Conservation (phyloP, 495 filamentous ascomycete species). For the Diplogelasinospora grovesii region DNA sequence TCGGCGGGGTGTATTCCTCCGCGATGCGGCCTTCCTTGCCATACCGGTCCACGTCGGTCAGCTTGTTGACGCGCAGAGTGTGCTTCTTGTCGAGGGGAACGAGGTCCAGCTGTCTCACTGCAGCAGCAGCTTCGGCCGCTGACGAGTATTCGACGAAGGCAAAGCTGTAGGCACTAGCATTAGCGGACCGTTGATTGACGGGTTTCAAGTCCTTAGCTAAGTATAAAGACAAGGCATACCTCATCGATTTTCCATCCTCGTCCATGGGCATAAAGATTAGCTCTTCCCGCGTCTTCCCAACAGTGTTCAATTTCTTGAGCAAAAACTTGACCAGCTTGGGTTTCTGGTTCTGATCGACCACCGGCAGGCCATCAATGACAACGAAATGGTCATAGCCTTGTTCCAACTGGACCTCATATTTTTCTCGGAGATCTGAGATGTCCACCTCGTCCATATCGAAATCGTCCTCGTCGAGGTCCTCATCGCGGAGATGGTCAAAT, state of each 20-base stretch:
- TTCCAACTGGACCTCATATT: slow-evolving; percentile 91
- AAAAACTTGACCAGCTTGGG: slow-evolving; percentile 92
- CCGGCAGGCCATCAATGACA: slow-evolving; percentile 86
- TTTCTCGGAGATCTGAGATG: slow-evolving; percentile 84
- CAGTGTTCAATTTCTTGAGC: slow-evolving; percentile 77
- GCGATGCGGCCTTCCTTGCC: slow-evolving; percentile 88
- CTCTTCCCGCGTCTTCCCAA: slow-evolving; percentile 80
- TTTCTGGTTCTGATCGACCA: slow-evolving; percentile 74
- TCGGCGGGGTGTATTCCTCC: slow-evolving; percentile 76
- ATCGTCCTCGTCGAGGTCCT: slow-evolving; percentile 80
- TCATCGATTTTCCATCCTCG: slow-evolving; percentile 72
- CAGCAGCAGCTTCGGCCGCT: slow-evolving; percentile 81
- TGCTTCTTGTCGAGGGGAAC: slow-evolving; percentile 90
- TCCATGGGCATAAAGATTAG: slow-evolving; percentile 87
- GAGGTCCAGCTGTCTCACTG: slow-evolving; percentile 76
- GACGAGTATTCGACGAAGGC: slow-evolving; percentile 95
- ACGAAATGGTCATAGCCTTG: slow-evolving; percentile 94
- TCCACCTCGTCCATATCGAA: slow-evolving; percentile 91
- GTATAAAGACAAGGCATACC: slow-evolving; percentile 42
- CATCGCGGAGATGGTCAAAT: slow-evolving; percentile 50
- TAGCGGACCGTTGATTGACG: slow-evolving; percentile 4
- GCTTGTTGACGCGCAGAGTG: slow-evolving; percentile 90
- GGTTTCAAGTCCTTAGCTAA: background rate
- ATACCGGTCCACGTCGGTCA: slow-evolving; percentile 95
- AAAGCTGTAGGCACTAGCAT: slow-evolving; percentile 47